Evolutionary conservation across 1,139 yeast species (phyloP).

Genomic region (Suhomyces ambrosiae): DNA sequence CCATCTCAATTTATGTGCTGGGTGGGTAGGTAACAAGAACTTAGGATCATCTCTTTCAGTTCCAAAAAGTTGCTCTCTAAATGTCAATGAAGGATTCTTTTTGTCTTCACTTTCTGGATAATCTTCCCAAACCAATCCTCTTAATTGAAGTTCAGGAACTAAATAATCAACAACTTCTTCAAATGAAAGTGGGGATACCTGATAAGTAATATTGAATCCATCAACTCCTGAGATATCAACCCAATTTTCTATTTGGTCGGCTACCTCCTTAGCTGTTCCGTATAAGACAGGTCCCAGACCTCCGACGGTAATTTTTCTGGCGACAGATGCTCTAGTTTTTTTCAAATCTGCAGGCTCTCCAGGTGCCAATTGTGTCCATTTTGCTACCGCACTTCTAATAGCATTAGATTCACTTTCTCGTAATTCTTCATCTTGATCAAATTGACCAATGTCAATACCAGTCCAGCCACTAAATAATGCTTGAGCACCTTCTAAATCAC

Average conservation of each 20-base stretch:
- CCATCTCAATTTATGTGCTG: constrained; percentile 46
- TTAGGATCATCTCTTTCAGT: constrained; percentile 10
- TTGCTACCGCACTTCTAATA: constrained; percentile 30
- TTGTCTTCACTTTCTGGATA: constrained; percentile 23
- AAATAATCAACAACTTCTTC: constrained; percentile 31
- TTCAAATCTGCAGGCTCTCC: constrained; percentile 27
- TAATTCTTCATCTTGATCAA: constrained; percentile 31
- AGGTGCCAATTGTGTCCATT: constrained; percentile 34
- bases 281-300: constrained; percentile 33
- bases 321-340: constrained; percentile 30
- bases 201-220: constrained; percentile 34
- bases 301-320: constrained; percentile 31
- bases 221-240: constrained; percentile 33
- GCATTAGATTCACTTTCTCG: constrained; percentile 32
- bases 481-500: constrained; percentile 42
- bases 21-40: constrained; percentile 25
- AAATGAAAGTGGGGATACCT: constrained; percentile 30
- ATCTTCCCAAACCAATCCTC: constrained; percentile 33
- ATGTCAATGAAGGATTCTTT: constrained; percentile 17
- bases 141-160: constrained; percentile 28
- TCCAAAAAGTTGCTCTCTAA: constrained; percentile 28
- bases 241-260: constrained; percentile 34
- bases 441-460: constrained; percentile 36
- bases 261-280: constrained; percentile 29
- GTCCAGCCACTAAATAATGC: constrained; percentile 43